Evolutionary conservation across 768 basidiomycete species (phyloP).

Genomic region (Leccinum sublutescens): DNA sequence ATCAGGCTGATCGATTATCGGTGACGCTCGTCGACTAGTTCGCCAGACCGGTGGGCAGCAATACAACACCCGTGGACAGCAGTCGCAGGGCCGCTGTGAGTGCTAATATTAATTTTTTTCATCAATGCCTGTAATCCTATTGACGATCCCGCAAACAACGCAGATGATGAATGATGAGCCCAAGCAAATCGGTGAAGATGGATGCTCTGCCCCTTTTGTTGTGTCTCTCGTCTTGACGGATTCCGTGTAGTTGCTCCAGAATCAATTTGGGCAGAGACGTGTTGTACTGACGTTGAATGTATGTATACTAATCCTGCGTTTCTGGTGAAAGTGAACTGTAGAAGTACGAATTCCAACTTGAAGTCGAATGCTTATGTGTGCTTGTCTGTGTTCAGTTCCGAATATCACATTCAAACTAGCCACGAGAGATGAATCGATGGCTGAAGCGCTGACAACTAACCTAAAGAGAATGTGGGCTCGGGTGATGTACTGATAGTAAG

Average conservation of each 20-base stretch:
- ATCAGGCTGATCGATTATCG: slow-evolving; percentile 9
- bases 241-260: not conserved
- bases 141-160: slow-evolving; percentile 47
- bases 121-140: slow-evolving; percentile 6
- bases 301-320: not conserved
- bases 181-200: slow-evolving; percentile 44
- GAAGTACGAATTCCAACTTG: not conserved
- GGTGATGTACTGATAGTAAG: not conserved
- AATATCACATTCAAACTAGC: not conserved
- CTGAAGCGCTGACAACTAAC: no score
- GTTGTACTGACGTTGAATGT: not conserved
- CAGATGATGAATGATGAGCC: slow-evolving; percentile 54
- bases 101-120: not conserved
- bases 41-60: slow-evolving; percentile 57
- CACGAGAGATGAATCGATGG: not conserved
- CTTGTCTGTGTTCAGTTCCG: not conserved
- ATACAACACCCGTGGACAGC: slow-evolving; percentile 11
- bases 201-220: not conserved
- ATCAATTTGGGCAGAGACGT: not conserved
- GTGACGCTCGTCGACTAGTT: slow-evolving; percentile 31
- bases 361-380: not conserved
- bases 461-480: no score
- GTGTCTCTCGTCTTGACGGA: not conserved
- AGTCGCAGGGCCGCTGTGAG: slow-evolving; percentile 25
- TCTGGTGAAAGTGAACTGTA: not conserved